phyloP scores from a whole-genome alignment of 768 basidiomycete genomes.

The Pisolithus microcarpus region DNA sequence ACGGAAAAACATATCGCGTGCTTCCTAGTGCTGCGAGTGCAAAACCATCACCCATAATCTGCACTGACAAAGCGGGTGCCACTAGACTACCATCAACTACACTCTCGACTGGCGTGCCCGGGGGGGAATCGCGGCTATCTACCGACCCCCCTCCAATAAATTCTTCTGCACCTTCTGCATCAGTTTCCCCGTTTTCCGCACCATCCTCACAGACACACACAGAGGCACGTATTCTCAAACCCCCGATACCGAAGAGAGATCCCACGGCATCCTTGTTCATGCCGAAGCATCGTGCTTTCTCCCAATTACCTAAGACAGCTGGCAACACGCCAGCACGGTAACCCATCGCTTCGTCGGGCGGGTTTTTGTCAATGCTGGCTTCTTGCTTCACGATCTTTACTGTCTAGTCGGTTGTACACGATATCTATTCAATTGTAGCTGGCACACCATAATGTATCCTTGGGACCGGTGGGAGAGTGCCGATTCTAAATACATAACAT shows the following conservation, averaged over 20 bases:
- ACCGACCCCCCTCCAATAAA: not conserved
- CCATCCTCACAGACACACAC: constrained; percentile 21
- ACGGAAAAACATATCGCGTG: constrained; percentile 38
- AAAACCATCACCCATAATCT: constrained; percentile 22
- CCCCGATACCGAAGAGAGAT: constrained; percentile 48
- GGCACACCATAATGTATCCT: not conserved
- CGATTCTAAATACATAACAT: not conserved
- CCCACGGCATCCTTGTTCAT: constrained; percentile 60
- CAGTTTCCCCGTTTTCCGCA: constrained; percentile 20
- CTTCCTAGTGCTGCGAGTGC: constrained; percentile 29
- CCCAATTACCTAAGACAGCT: constrained; percentile 37
- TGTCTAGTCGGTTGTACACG: not conserved
- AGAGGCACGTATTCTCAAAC: constrained; percentile 30
- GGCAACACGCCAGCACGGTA: constrained; percentile 18
- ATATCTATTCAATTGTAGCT: constrained; percentile 4
- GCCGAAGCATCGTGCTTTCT: constrained; percentile 65
- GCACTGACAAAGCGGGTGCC: constrained; percentile 17
- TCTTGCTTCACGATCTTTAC: not conserved
- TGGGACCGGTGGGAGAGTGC: not conserved
- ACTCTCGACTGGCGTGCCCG: not conserved
- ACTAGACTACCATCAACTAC: constrained; percentile 27
- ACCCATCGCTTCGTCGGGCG: not conserved
- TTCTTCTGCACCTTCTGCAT: not conserved
- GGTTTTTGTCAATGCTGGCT: not conserved
- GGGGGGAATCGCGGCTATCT: not conserved